phyloP scores from a whole-genome alignment of 108 stramenopile genomes.

The Seminavis robusta region DNA sequence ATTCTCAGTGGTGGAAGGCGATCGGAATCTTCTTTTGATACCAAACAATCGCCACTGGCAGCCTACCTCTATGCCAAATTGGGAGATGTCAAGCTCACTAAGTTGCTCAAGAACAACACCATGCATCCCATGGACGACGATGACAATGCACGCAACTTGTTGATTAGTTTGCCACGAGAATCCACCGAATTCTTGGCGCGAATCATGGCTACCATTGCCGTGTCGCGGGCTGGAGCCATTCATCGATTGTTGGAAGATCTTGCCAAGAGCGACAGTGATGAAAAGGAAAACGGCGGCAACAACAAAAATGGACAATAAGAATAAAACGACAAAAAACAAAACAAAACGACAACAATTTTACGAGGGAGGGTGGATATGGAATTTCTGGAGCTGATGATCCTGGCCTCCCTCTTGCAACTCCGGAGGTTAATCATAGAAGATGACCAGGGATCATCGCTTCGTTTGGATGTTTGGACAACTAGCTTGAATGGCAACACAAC shows the following conservation, averaged over 20 bases:
- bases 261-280: no score
- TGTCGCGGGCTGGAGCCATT: conserved; percentile 22
- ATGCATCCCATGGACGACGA: conserved; percentile 42
- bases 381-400: no score
- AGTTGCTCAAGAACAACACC: conserved; percentile 7
- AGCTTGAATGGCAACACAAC: no score
- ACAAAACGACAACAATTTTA: no score
- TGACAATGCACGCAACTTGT: conserved; percentile 16
- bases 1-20: conserved; percentile 35
- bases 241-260: conserved; percentile 14
- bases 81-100: conserved; percentile 25
- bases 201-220: conserved; percentile 20
- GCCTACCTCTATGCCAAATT: conserved; percentile 38
- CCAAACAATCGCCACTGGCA: conserved; percentile 45
- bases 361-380: no score
- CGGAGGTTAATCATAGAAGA: no score
- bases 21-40: conserved; percentile 40
- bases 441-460: no score
- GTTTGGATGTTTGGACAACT: no score
- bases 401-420: no score
- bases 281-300: no score
- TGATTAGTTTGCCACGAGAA: conserved; percentile 30
- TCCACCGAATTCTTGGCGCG: conserved; percentile 10
- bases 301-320: no score
- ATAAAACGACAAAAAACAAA: no score